Percentiles rank a stretch among this genome's conserved stretches.
Evolutionary conservation across 225 moss, liverwort and hornwort species (phyloP).

Genomic region (Climacium dendroides): DNA sequence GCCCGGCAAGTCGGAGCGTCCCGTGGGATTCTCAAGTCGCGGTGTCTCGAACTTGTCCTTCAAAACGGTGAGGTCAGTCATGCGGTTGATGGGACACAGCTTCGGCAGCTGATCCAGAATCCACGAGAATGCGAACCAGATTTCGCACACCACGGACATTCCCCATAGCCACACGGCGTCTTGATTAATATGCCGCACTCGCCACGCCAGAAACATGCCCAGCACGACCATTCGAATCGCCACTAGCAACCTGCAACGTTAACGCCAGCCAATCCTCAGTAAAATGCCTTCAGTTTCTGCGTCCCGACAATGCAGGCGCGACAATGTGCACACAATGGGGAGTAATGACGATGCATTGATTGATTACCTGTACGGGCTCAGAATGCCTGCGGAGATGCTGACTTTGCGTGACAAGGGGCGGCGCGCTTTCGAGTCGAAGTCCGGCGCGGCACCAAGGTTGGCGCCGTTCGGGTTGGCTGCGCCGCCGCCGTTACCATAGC

Average conservation of each 20-base stretch:
- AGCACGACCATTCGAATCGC: conserved; percentile 16
- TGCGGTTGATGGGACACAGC: conserved; percentile 68
- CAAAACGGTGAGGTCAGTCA: conserved; percentile 55
- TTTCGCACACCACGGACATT: conserved; percentile 72
- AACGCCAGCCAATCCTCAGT: background rate
- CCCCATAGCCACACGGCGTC: conserved; percentile 74
- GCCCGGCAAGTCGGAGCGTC: conserved; percentile 48
- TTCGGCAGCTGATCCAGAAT: conserved; percentile 80
- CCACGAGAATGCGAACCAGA: conserved; percentile 84
- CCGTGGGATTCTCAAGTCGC: conserved; percentile 28
- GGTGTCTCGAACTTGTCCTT: conserved; percentile 50
- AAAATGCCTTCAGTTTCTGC: background rate
- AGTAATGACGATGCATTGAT: background rate
- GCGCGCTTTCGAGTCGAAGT: conserved; percentile 21
- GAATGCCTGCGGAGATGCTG: conserved; percentile 29
- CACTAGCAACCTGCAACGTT: conserved; percentile 28
- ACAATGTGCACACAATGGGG: background rate
- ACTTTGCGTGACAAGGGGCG: conserved; percentile 43
- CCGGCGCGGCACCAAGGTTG: background rate
- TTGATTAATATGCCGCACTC: conserved; percentile 31
- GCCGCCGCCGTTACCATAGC: background rate
- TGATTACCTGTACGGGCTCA: conserved; percentile 49
- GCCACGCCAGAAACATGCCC: conserved; percentile 47
- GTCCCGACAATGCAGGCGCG: background rate
- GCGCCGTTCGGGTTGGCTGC: background rate